Conservation (phyloP, 345 rosid species). For the Populus tremula region DNA sequence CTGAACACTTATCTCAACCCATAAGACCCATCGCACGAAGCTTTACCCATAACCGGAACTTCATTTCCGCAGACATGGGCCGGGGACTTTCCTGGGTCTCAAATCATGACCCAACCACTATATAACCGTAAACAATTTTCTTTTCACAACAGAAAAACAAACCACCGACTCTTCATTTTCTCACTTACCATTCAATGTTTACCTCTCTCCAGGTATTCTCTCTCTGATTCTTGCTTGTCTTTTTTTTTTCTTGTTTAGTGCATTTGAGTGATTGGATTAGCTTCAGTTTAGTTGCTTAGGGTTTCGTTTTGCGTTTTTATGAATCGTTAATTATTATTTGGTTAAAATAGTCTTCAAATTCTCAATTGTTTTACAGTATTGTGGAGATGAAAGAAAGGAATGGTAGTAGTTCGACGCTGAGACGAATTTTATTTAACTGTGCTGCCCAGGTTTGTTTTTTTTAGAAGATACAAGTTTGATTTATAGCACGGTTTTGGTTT, state of each 20-base stretch:
- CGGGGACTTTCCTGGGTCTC: too few relatives aligned
- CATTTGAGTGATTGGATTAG: neutral
- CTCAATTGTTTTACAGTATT: constrained; percentile 20
- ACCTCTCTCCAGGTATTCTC: neutral
- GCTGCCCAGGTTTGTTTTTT: constrained; percentile 60
- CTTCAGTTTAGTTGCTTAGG: neutral
- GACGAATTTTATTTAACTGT: constrained; percentile 75
- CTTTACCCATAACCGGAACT: too few relatives aligned
- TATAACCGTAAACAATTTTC: too few relatives aligned
- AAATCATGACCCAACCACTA: too few relatives aligned
- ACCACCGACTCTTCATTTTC: neutral
- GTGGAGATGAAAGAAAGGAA: constrained; percentile 80
- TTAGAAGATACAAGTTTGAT: neutral
- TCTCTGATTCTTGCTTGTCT: neutral
- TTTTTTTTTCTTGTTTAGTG: too few relatives aligned
- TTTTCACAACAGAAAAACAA: neutral
- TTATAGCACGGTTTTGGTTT: neutral
- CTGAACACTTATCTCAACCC: too few relatives aligned
- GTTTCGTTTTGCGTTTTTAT: neutral
- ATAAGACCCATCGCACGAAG: too few relatives aligned
- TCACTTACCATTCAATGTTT: neutral
- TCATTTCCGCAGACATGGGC: too few relatives aligned
- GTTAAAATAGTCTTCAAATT: neutral
- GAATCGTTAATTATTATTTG: neutral
- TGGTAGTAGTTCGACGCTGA: constrained; percentile 51